Base-by-base conservation (phyloP, 257 asterid species). In the Fraxinus cuspidata region DNA sequence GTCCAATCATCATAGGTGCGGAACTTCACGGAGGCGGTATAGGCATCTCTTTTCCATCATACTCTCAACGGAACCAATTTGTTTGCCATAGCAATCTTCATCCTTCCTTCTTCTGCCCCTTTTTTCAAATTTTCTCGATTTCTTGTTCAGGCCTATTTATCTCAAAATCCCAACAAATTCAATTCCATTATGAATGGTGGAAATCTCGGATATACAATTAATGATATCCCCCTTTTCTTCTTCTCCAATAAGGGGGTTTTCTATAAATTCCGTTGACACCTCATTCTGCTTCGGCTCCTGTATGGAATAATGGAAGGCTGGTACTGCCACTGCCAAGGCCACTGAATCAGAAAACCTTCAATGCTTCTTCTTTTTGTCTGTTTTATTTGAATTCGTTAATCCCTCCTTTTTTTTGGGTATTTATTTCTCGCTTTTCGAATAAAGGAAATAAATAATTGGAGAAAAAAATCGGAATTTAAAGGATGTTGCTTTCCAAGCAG, bases 231-330 rank as follows among this genome's bases (percentile, higher is more conserved):
- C 66, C 67, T 72, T 80, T 49, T 69, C 80, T 35, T 77, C 77
- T 51, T 72, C 69, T 47, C 74, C 78, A 58, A 40, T 78, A 63
- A 73, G 73, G 79, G 84, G 83, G 78, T 64, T 81, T 56, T 37
- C n/a, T n/a, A n/a, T n/a, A n/a, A n/a, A n/a, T n/a, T n/a, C 85
- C 12, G 27, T 73, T 40, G 66, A 58, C 66, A 58, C 66, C 66
- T 77, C 72, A 27, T 81, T 77, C 74, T 77, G 78, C 83, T 84
- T 80, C 51, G 86, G 77, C 6, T 82, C 79, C 58, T 85, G 88
- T 76, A 85, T 77, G 81, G 79, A 82, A 82, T n/a, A n/a, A n/a
- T n/a, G n/a, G n/a, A n/a, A n/a, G 86, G 84, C 75, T 85, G 88
- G 88, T 85, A 85, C 75, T 80, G 79, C 72, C 88, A 83, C 69